phyloP scores from a whole-genome alignment of 1,284 basidiomycete genomes.

The Pseudomicrostroma phylloplanum region DNA sequence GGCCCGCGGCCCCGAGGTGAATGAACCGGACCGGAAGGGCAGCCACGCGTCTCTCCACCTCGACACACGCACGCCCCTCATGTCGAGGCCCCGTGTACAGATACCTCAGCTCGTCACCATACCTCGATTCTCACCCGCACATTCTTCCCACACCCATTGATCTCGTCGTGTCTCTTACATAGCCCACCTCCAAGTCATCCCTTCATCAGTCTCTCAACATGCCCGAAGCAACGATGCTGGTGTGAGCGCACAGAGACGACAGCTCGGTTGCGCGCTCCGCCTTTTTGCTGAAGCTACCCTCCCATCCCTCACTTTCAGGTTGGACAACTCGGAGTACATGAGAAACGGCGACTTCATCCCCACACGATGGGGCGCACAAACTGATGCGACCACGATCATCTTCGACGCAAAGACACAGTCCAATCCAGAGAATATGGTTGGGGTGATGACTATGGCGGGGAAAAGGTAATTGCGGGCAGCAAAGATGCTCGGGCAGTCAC shows the following conservation, averaged over 20 bases:
- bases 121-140: no score
- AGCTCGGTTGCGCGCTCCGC: not conserved
- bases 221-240: constrained; percentile 51
- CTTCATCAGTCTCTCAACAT: constrained; percentile 23
- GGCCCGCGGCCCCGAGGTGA: no score
- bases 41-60: no score
- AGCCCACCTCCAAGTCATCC: not conserved
- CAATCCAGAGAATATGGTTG: constrained; percentile 95
- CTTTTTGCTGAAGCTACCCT: not conserved
- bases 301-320: constrained; percentile 11
- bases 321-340: constrained; percentile 52
- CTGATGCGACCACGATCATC: constrained; percentile 82
- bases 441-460: constrained; percentile 91
- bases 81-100: no score
- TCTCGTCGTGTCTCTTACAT: not conserved
- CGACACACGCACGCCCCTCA: no score
- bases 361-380: constrained; percentile 74
- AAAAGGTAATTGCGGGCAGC: constrained; percentile 11
- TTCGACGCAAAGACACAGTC: constrained; percentile 84
- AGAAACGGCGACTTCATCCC: constrained; percentile 86
- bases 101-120: no score
- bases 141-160: no score
- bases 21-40: no score
- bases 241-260: constrained; percentile 19
- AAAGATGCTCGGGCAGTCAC: not conserved